phyloP scores from a whole-genome alignment of 352 stramenopile species.

The Phytophthora pseudosyringae region DNA sequence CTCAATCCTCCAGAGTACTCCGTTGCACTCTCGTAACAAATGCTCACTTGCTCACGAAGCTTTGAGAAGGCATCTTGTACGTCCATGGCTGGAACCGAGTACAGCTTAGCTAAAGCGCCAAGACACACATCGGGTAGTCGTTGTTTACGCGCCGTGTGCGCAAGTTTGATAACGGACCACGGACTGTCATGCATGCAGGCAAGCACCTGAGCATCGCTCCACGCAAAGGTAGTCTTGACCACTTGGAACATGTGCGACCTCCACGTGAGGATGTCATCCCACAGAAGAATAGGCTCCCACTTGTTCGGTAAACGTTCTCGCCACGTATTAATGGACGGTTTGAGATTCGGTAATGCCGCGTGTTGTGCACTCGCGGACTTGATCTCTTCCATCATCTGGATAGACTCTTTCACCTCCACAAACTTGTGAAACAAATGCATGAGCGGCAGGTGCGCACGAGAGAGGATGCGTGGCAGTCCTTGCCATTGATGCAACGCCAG shows the following conservation, averaged over 20 bases:
- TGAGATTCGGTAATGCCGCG: constrained; percentile 87
- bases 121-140: constrained; percentile 89
- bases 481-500: constrained; percentile 91
- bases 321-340: constrained; percentile 93
- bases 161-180: constrained; percentile 93
- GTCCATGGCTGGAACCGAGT: constrained; percentile 91
- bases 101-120: constrained; percentile 86
- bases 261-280: constrained; percentile 95
- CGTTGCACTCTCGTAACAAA: constrained; percentile 91
- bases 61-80: constrained; percentile 94
- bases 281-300: constrained; percentile 93
- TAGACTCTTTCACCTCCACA: constrained; percentile 93
- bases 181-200: constrained; percentile 92
- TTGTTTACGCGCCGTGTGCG: constrained; percentile 92
- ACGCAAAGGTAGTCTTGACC: constrained; percentile 89
- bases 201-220: constrained; percentile 89
- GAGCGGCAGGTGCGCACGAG: constrained; percentile 77
- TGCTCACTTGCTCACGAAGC: constrained; percentile 92
- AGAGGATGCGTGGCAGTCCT: constrained; percentile 81
- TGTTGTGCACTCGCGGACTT: constrained; percentile 83
- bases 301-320: constrained; percentile 93
- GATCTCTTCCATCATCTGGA: constrained; percentile 92
- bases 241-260: constrained; percentile 93
- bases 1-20: constrained; percentile 89
- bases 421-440: constrained; percentile 93